Percentiles rank a stretch among this genome's conserved stretches.
Evolutionary conservation across 305 asterid genomes (phyloP).

Genomic region (Salvia sclarea): DNA sequence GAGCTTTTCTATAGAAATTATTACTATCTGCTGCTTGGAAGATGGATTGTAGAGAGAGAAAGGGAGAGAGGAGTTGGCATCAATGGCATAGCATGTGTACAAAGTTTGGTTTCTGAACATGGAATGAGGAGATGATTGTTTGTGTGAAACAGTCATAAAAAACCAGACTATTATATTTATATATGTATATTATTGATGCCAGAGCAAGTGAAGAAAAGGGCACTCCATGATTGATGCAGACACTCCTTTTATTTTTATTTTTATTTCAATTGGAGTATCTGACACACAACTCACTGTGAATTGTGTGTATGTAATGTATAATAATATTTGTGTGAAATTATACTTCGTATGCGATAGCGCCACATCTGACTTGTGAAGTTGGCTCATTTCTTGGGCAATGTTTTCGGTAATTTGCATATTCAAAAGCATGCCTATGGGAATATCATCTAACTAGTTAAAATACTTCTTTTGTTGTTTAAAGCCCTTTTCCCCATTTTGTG

Average conservation of each 20-base stretch:
- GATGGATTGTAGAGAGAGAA: constrained; percentile 18
- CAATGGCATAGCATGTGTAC: too few species aligned
- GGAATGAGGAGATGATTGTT: constrained; percentile 37
- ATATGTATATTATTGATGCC: constrained; percentile 27
- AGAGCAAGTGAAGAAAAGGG: constrained; percentile 30
- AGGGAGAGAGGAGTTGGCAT: constrained; percentile 26
- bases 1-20: constrained; percentile 35
- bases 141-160: constrained; percentile 26
- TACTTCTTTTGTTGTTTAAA: not conserved
- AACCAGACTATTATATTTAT: not conserved
- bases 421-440: not conserved
- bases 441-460: not conserved
- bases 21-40: constrained; percentile 23
- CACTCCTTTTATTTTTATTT: constrained; percentile 16
- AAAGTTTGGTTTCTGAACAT: constrained; percentile 45
- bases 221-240: constrained; percentile 42
- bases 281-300: constrained; percentile 28
- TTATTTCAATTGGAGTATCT: constrained; percentile 20
- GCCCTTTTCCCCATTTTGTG: not conserved
- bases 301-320: not conserved
- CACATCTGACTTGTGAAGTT: constrained; percentile 4
- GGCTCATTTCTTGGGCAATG: constrained; percentile 1
- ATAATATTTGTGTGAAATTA: not conserved
- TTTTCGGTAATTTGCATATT: not conserved
- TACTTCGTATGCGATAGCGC: not conserved